Evolutionary conservation across 2,329 filamentous ascomycete genomes (phyloP).

Genomic region (Exserohilum rostratum): DNA sequence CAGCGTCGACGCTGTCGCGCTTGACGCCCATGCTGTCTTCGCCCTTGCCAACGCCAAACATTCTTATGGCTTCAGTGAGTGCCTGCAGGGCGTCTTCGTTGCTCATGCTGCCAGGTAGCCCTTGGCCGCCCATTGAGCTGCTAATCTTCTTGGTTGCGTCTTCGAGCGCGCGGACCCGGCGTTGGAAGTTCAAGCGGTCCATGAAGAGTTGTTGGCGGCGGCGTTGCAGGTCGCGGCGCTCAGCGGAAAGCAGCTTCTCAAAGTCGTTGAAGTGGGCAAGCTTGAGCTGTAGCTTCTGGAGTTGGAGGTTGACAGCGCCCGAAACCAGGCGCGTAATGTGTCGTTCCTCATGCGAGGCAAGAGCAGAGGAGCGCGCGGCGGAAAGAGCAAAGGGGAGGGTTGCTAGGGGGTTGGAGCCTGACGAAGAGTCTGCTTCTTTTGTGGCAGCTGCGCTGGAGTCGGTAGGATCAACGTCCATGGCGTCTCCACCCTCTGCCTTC

Average conservation of each 20-base stretch:
- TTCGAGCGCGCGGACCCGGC: slow-evolving; percentile 82
- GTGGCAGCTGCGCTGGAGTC: slow-evolving; percentile 52
- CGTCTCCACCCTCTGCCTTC: slow-evolving; percentile 62
- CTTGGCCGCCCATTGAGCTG: slow-evolving; percentile 35
- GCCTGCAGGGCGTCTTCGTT: slow-evolving; percentile 42
- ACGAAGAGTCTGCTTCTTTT: slow-evolving; percentile 21
- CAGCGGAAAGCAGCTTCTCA: slow-evolving; percentile 88
- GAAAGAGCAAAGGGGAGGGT: slow-evolving; percentile 85
- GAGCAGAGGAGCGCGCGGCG: slow-evolving; percentile 81
- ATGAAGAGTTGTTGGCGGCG: slow-evolving; percentile 92
- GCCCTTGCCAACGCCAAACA: slow-evolving; percentile 46
- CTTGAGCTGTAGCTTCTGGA: slow-evolving; percentile 95
- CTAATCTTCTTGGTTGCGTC: slow-evolving; percentile 66
- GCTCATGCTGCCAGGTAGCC: slow-evolving; percentile 39
- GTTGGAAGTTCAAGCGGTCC: slow-evolving; percentile 88
- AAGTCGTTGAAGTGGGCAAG: slow-evolving; percentile 96
- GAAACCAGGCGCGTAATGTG: slow-evolving; percentile 95
- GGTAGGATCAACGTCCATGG: slow-evolving; percentile 65
- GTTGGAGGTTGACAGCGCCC: slow-evolving; percentile 87
- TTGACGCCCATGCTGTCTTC: slow-evolving; percentile 45
- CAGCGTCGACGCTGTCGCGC: slow-evolving; percentile 35
- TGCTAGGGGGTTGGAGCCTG: slow-evolving; percentile 57
- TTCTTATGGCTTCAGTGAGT: slow-evolving; percentile 43
- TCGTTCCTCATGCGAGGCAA: slow-evolving; percentile 94
- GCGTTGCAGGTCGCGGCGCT: slow-evolving; percentile 89